Evolutionary conservation across 148 eudicot genomes (phyloP).

Genomic region (Tetragonia tetragonoides): DNA sequence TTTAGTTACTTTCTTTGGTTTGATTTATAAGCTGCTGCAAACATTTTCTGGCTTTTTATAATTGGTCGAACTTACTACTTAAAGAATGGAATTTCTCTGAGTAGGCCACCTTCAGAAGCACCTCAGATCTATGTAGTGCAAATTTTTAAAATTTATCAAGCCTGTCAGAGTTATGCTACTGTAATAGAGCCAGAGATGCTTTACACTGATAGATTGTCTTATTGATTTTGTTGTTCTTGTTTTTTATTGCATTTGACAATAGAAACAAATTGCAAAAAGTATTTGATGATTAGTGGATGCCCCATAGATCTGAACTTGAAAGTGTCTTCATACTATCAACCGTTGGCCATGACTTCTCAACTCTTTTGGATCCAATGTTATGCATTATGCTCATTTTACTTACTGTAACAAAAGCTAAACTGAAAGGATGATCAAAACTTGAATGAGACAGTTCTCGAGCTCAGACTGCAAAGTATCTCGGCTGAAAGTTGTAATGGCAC

Average conservation of each 20-base stretch:
- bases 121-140: background rate
- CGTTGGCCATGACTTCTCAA: no score
- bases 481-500: no score
- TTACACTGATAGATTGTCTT: slow-evolving; percentile 10
- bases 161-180: background rate
- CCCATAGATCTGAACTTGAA: background rate
- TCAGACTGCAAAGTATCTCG: no score
- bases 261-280: background rate
- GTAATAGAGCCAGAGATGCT: slow-evolving; percentile 15
- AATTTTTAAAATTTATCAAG: background rate
- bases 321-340: no score
- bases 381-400: no score
- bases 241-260: slow-evolving; percentile 1
- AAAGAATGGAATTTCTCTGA: background rate
- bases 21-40: slow-evolving; percentile 10
- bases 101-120: slow-evolving; percentile 6
- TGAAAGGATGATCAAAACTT: no score
- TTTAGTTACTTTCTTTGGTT: background rate
- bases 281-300: slow-evolving; percentile 16
- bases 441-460: no score
- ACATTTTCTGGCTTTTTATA: background rate
- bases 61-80: background rate
- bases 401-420: no score
- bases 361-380: no score
- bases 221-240: slow-evolving; percentile 1